These are phyloP conservation scores for Septoria linicola DNA, from an alignment of 2,329 filamentous ascomycete species.

Conservation along the genomic window DNA sequence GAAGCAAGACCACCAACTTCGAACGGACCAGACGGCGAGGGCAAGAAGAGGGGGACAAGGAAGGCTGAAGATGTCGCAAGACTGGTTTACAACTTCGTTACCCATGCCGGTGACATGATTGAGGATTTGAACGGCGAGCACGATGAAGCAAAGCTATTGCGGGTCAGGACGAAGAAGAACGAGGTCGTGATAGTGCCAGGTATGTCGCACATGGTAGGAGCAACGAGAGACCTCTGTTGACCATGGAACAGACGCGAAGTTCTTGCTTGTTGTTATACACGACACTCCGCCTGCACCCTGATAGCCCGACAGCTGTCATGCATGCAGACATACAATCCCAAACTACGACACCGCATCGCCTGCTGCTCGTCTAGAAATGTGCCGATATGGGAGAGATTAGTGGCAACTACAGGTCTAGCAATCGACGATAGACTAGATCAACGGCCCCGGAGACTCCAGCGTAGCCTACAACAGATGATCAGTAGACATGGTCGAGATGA, in stretches of 20 bases:
- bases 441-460: no score
- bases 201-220: no score
- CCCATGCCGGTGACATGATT: constrained; percentile 66
- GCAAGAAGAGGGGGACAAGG: constrained; percentile 44
- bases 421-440: no score
- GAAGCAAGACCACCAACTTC: constrained; percentile 39
- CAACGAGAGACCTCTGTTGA: constrained; percentile 2
- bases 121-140: constrained; percentile 71
- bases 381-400: no score
- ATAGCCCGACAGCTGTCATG: no score
- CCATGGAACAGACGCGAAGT: constrained; percentile 60
- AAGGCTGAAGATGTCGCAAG: constrained; percentile 68
- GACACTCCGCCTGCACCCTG: constrained; percentile 69
- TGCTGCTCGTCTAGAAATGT: no score
- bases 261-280: constrained; percentile 75
- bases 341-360: no score
- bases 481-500: no score
- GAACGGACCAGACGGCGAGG: constrained; percentile 27
- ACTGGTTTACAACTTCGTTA: constrained; percentile 75
- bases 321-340: no score
- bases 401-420: no score
- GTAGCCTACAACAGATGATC: no score
- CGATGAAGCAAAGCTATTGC: constrained; percentile 74
- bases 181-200: constrained; percentile 78
- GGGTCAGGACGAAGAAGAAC: constrained; percentile 78